These are phyloP conservation scores for Medicago truncatula DNA, from an alignment of 306 rosid species.

Conservation along the genomic window MtrunA17r5.0-ANR NC_053046.1:40947001-40947500, in stretches of 20 bases:
- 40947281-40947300: constrained; percentile 45
- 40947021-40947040: constrained; percentile 43
- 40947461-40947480: constrained; percentile 63
- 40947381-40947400: constrained; percentile 37
- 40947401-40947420: constrained; percentile 25
- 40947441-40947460: constrained; percentile 72
- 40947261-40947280: constrained; percentile 36
- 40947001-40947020: constrained; percentile 46
- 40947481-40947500: constrained; percentile 71
- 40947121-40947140: constrained; percentile 44
- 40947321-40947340: constrained; percentile 37
- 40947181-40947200: constrained; percentile 41
- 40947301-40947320: constrained; percentile 45
- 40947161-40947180: constrained; percentile 38
- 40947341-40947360: constrained; percentile 17
- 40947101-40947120: constrained; percentile 33
- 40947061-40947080: constrained; percentile 51
- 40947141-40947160: constrained; percentile 45
- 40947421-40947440: constrained; percentile 71
- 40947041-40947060: constrained; percentile 30
- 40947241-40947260: constrained; percentile 29
- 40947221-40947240: constrained; percentile 22
- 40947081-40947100: constrained; percentile 43
- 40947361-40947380: constrained; percentile 45
- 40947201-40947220: constrained; percentile 16